Conservation (phyloP, 2,329 filamentous ascomycete species). For the Paradendryphiella salina region DNA sequence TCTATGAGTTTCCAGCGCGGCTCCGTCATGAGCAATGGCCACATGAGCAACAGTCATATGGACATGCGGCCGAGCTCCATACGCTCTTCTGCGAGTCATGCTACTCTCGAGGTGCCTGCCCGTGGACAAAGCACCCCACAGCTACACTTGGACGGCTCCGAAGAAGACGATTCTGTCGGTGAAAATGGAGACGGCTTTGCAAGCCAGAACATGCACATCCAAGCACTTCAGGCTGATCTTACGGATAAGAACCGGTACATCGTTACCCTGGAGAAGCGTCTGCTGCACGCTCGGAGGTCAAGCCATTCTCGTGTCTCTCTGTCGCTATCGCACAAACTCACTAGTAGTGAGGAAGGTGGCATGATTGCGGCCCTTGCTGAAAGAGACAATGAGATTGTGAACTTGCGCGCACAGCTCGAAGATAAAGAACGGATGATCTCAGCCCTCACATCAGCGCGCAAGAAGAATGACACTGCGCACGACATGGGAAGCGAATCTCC, state of each 20-base stretch:
- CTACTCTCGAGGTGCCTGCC: constrained; percentile 48
- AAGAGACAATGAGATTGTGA: constrained; percentile 89
- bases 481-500: constrained; percentile 46
- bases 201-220: constrained; percentile 79
- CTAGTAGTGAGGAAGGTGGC: constrained; percentile 76
- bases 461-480: constrained; percentile 82
- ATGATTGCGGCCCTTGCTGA: constrained; percentile 74
- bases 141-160: constrained; percentile 39
- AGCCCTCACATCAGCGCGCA: constrained; percentile 80
- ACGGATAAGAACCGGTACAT: constrained; percentile 98
- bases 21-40: constrained; percentile 48
- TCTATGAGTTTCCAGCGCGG: constrained; percentile 48
- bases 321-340: constrained; percentile 67
- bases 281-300: constrained; percentile 85
- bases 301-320: constrained; percentile 87
- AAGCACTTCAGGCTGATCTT: constrained; percentile 90
- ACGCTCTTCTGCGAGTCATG: constrained; percentile 46
- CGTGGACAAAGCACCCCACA: constrained; percentile 31
- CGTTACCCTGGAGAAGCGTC: constrained; percentile 84
- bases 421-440: constrained; percentile 94
- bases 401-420: constrained; percentile 84
- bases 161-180: constrained; percentile 61
- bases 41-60: constrained; percentile 39
- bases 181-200: constrained; percentile 87
- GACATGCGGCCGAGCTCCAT: constrained; percentile 55